Evolutionary conservation across 192 early-diverging fungal species (phyloP), one percentile per base, ranked within the genome.

Genomic region (Coemansia sp.): DNA sequence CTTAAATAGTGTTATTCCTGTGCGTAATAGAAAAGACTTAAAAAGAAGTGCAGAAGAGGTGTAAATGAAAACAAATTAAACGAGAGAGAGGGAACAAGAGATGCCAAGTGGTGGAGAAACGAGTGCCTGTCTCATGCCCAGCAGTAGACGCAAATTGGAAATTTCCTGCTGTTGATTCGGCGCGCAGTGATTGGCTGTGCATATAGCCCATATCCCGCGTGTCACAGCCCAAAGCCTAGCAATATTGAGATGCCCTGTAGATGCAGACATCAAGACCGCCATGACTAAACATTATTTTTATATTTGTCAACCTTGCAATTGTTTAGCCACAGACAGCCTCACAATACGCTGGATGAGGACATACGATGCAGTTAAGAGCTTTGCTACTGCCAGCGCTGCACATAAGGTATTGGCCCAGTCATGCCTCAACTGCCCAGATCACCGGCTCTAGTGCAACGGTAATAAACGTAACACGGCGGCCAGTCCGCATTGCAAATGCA

Each of bases 121-220:
- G 19, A 39, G 18, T 53, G 37, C 52, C 33, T 53, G 52, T 53
- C 34, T 53, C 52, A 53, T 37, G 34, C 34, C 30, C 4, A 53
- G 34, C 13, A 50, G 17, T 18, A 53, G 52, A 53, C 34, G 19
- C 10, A 53, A 53, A 53, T 34, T 39, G 17, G 37, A n/a, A 37
- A 50, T 50, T 50, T 27, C 48, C 38, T 57, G 42, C 38, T 34
- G 67, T 53, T 60, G 67, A 66, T 62, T 70, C 61, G 67, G 73
- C 73, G 59, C 38, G 42, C 49, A 42, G 52, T 56, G 56, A 77
- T 77, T 77, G 67, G 73, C 56, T 61, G 62, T 37, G 48, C n/a
- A 21, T 9, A 4, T 15, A n/a, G 61, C 73, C 73, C 51, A 53
- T 53, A 75, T 69, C 53, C 22, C 47, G 18, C 21, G 19, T 21